Conservation (phyloP, 2,329 filamentous ascomycete species). For the Colletotrichum sp. region DNA sequence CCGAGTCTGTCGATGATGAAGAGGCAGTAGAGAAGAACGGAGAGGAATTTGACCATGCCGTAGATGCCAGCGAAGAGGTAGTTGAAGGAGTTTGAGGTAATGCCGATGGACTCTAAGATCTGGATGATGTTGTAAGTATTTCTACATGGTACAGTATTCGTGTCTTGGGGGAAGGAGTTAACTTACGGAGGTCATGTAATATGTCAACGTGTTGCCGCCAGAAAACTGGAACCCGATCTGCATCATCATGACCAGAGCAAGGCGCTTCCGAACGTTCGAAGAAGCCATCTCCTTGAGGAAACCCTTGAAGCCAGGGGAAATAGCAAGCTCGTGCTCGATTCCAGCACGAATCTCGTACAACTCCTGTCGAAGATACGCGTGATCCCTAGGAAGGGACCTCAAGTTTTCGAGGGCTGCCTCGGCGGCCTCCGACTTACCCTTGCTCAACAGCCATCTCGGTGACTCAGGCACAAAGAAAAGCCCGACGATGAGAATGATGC, state of each 20-base stretch:
- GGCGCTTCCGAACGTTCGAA: not conserved
- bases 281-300: not conserved
- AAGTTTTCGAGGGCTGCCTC: not conserved
- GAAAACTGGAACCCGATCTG: not conserved
- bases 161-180: too few species aligned
- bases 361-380: not conserved
- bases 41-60: not conserved
- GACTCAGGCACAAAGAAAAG: slow-evolving; percentile 5
- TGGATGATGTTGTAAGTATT: not conserved
- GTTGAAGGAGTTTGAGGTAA: not conserved
- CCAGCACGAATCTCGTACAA: not conserved
- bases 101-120: not conserved
- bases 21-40: not conserved
- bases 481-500: not conserved
- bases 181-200: not conserved
- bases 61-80: not conserved
- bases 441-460: not conserved
- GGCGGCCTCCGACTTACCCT: not conserved
- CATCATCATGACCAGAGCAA: not conserved
- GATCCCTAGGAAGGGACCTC: not conserved
- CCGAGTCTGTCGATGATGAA: not conserved
- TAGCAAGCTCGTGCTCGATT: not conserved
- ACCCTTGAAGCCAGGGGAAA: not conserved
- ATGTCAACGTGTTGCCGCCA: not conserved
- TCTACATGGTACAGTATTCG: too few species aligned